Evolutionary conservation across 306 rosid genomes (phyloP).

Genomic region (Cucurbita maxima): DNA sequence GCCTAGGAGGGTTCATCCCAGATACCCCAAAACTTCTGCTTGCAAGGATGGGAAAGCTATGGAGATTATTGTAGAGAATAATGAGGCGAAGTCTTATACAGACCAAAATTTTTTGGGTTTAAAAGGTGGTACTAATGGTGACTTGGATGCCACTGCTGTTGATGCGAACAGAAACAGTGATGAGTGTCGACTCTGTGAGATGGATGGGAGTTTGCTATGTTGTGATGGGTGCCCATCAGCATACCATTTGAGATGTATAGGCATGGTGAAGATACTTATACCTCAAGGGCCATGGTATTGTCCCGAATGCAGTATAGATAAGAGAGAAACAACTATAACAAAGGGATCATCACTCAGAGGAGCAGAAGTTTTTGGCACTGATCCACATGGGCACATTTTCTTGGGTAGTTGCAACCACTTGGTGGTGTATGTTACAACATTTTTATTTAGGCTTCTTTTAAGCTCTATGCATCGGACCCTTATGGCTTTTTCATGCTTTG

Average conservation of each 20-base stretch:
- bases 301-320: conserved; percentile 76
- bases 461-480: background rate
- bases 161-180: conserved; percentile 70
- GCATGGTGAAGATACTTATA: conserved; percentile 63
- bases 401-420: conserved; percentile 80
- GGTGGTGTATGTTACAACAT: conserved; percentile 68
- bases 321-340: conserved; percentile 43
- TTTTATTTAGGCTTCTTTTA: conserved; percentile 13
- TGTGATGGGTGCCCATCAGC: conserved; percentile 99
- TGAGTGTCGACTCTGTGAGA: conserved; percentile 91
- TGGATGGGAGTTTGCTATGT: conserved; percentile 94
- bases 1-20: conserved; percentile 63
- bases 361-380: conserved; percentile 72
- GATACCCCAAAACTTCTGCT: conserved; percentile 51
- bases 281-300: conserved; percentile 97
- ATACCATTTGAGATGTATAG: conserved; percentile 93
- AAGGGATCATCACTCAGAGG: conserved; percentile 69
- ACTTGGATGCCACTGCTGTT: conserved; percentile 18
- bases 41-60: conserved; percentile 42
- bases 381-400: conserved; percentile 67
- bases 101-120: conserved; percentile 15
- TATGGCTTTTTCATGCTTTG: background rate
- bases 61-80: conserved; percentile 26
- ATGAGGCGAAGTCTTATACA: conserved; percentile 21
- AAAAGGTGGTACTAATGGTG: conserved; percentile 24